Percentiles rank a stretch among this genome's conserved stretches.
Evolutionary conservation across 192 early-diverging fungal species (phyloP).

Genomic region (Entophlyctis luteolus): DNA sequence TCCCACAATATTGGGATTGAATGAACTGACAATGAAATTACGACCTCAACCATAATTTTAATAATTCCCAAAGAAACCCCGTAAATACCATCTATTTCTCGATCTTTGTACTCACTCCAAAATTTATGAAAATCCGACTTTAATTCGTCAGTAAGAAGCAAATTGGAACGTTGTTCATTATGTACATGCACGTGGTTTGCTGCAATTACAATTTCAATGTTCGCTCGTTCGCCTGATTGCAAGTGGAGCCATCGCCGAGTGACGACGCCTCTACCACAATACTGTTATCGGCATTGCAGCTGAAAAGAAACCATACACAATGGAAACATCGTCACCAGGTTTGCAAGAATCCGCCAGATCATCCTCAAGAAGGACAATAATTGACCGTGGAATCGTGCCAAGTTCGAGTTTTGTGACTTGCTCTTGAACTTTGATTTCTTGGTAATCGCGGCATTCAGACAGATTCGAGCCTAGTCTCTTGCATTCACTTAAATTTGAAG

Average conservation of each 20-base stretch:
- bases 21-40: constrained; percentile 55
- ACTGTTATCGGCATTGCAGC: not conserved
- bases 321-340: constrained; percentile 61
- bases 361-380: constrained; percentile 65
- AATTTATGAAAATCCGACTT: constrained; percentile 52
- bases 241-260: constrained; percentile 55
- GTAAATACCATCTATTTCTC: constrained; percentile 33
- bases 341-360: constrained; percentile 86
- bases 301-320: constrained; percentile 17
- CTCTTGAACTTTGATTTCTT: constrained; percentile 77
- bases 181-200: constrained; percentile 65
- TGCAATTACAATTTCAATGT: constrained; percentile 57
- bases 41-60: constrained; percentile 29
- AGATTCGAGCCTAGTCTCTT: constrained; percentile 34
- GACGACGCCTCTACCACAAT: constrained; percentile 52
- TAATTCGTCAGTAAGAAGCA: constrained; percentile 51
- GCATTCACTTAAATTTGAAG: not conserved
- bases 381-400: constrained; percentile 54
- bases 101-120: constrained; percentile 43
- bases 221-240: constrained; percentile 51
- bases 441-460: constrained; percentile 64
- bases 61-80: not conserved
- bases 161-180: constrained; percentile 50
- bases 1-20: constrained; percentile 71
- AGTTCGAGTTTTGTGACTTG: constrained; percentile 60